Evolutionary conservation across 371 early-diverging fungal species (phyloP).

Genomic region (Mortierella sp.): DNA sequence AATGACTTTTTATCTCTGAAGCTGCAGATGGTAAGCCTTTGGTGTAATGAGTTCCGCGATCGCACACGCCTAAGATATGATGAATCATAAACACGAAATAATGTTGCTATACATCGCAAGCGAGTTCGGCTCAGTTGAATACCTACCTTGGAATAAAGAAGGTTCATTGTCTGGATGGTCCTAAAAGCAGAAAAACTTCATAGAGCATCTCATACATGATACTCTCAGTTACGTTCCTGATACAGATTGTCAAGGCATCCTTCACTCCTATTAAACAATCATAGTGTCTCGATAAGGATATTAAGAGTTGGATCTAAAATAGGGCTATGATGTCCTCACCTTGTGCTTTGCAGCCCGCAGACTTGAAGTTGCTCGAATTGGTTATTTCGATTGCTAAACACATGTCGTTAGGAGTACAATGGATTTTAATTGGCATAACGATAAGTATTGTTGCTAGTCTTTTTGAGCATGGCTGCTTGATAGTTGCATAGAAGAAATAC

Average conservation of each 20-base stretch:
- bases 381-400: conserved; percentile 19
- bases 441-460: no score
- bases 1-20: conserved; percentile 25
- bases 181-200: conserved; percentile 41
- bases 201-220: conserved; percentile 43
- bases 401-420: not conserved
- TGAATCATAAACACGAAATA: not conserved
- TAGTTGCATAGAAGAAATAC: not conserved
- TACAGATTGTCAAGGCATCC: conserved; percentile 43
- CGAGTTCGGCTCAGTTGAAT: not conserved
- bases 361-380: conserved; percentile 21
- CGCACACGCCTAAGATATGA: conserved; percentile 33
- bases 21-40: conserved; percentile 33
- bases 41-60: conserved; percentile 31
- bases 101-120: not conserved
- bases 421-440: no score
- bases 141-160: conserved; percentile 33
- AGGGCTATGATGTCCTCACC: conserved; percentile 9
- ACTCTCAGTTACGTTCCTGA: conserved; percentile 41
- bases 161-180: conserved; percentile 30
- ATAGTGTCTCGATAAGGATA: not conserved
- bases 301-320: not conserved
- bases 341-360: conserved; percentile 37
- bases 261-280: conserved; percentile 32
- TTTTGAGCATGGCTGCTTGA: no score